Evolutionary conservation across 83 land plant genomes (phyloP), one percentile per base, ranked within the genome.

Genomic region (Larix sibirica): DNA sequence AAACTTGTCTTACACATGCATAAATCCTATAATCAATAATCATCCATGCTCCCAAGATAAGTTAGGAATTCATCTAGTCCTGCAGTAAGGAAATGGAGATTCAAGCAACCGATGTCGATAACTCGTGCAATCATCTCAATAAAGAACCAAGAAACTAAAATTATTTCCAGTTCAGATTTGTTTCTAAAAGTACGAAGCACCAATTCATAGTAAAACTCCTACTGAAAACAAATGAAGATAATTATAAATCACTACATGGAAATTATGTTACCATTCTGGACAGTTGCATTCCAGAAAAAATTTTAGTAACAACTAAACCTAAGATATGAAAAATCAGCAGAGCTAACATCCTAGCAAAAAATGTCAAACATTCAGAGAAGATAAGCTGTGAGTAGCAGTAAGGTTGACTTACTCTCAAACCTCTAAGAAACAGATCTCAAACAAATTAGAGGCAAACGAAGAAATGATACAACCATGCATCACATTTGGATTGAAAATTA

Each of bases 361-460:
- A 17, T 47, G 31, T 42, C 23, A 73, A 73, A 74, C 78, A 44
- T 44, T 12, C 20, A 47, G 40, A 74, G 50, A 42, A 74, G 54
- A 47, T 44, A 42, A 74, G 40, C 0, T n/a, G 4, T 20, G 23
- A 31, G 23, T 10, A 23, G 21, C 6, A 18, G 2, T n/a, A 8
- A 23, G 56, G 78, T 21, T 31, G 26, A 47, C 58, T 47, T 54
- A 23, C 14, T 47, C 16, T 47, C 78, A 50, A 74, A 47, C 78
- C n/a, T 23, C n/a, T 33, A 74, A 47, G 54, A 5, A 47, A 50
- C 26, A 58, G 4, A 50, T 47, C 60, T 75, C n/a, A 50, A 47
- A 50, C 18, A 50, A 50, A 50, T 18, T 75, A 75, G 18, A 75
- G 78, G 59, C 78, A 75, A 75, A 50, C 23, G 58, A 50, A 24